These are phyloP conservation scores for Penicillium aurantiogriseum DNA, from an alignment of 2,329 filamentous ascomycete species.

Conservation along the genomic window DNA sequence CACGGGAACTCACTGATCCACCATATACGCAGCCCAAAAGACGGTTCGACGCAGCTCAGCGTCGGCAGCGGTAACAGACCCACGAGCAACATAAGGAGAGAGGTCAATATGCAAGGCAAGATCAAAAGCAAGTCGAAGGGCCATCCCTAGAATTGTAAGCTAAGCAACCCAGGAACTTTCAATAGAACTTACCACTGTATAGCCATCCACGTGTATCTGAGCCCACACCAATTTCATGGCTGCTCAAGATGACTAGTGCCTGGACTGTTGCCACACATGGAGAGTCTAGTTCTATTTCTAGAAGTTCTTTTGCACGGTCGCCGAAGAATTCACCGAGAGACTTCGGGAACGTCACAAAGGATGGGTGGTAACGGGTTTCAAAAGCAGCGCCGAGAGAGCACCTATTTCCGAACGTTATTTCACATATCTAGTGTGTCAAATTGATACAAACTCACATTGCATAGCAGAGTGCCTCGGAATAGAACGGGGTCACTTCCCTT, in stretches of 20 bases:
- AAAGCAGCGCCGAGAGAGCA: constrained; percentile 38
- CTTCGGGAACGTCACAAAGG: constrained; percentile 34
- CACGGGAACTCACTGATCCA: constrained; percentile 23
- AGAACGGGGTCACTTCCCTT: constrained; percentile 21
- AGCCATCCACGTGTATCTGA: constrained; percentile 45
- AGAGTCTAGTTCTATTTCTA: constrained; percentile 46
- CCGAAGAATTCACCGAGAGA: constrained; percentile 39
- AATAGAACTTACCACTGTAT: constrained; percentile 35
- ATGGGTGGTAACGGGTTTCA: constrained; percentile 36
- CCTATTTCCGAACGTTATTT: constrained; percentile 10
- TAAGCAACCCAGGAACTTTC: not conserved
- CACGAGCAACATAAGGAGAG: constrained; percentile 15
- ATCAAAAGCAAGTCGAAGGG: constrained; percentile 38
- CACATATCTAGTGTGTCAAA: not conserved
- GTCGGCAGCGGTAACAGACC: constrained; percentile 14
- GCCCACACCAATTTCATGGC: constrained; percentile 38
- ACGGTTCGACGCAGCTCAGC: constrained; percentile 32
- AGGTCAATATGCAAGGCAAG: constrained; percentile 34
- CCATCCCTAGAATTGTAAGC: constrained; percentile 29
- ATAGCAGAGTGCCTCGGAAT: constrained; percentile 27
- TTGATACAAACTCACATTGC: constrained; percentile 22
- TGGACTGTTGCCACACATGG: constrained; percentile 47
- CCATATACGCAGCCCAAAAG: constrained; percentile 40
- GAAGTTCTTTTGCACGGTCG: constrained; percentile 39
- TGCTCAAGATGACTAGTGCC: constrained; percentile 43